A percentile compares a stretch with the other conserved stretches of the same genome.
Conservation (phyloP, 805 yeast genomes). For the Clavispora fructus region DNA sequence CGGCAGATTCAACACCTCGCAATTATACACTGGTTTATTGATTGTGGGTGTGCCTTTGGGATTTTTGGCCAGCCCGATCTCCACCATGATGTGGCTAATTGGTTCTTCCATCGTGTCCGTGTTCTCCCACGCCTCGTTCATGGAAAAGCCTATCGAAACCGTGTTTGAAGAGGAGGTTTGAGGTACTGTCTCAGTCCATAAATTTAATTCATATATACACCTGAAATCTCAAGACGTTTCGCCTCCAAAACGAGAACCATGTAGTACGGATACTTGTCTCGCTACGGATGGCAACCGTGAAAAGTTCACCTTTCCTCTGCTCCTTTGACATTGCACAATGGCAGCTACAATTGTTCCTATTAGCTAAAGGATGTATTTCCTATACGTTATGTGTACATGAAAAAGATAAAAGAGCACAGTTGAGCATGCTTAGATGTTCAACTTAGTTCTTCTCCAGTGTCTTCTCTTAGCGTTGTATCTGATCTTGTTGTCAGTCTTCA, state of each 20-base stretch:
- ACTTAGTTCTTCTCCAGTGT: conserved; percentile 99
- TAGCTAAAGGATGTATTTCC: conserved; percentile 12
- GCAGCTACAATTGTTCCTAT: not conserved
- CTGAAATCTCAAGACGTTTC: too few species aligned
- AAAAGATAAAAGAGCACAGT: conserved; percentile 1
- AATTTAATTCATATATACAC: not conserved
- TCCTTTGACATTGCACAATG: not conserved
- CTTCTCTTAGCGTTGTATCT: conserved; percentile 99
- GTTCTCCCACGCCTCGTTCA: conserved; percentile 78
- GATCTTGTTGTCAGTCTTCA: conserved; percentile 95
- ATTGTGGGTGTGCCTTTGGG: conserved; percentile 77
- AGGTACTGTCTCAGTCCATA: not conserved
- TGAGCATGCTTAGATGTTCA: conserved; percentile 65
- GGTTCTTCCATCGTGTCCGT: conserved; percentile 80
- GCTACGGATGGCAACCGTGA: too few species aligned
- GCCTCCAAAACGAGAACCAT: too few species aligned
- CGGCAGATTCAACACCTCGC: conserved; percentile 67
- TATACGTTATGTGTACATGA: conserved; percentile 13
- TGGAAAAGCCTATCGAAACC: conserved; percentile 95
- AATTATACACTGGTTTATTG: conserved; percentile 77
- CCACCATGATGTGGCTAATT: conserved; percentile 86
- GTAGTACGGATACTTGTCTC: too few species aligned
- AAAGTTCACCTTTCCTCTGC: too few species aligned
- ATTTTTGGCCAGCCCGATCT: conserved; percentile 81
- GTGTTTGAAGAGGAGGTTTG: conserved; percentile 79